These are phyloP conservation scores for Penicillium cataractarum DNA, from an alignment of 495 filamentous ascomycete species.

Conservation along the genomic window DNA sequence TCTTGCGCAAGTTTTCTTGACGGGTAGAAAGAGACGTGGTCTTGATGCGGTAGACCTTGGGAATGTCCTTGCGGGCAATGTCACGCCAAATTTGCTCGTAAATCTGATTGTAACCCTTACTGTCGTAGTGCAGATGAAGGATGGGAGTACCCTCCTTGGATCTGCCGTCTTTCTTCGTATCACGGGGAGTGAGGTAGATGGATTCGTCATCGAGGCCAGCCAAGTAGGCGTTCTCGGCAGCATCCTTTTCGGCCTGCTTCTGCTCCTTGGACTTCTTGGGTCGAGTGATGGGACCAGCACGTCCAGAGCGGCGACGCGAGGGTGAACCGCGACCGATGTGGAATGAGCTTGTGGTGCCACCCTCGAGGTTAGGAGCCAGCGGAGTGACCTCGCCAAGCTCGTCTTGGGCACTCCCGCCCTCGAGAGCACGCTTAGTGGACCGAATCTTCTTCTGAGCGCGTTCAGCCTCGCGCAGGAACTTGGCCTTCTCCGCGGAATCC, in stretches of 20 bases:
- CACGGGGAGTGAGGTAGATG: constrained; percentile 64
- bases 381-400: constrained; percentile 76
- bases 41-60: constrained; percentile 86
- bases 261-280: constrained; percentile 93
- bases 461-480: constrained; percentile 77
- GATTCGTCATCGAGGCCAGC: constrained; percentile 80
- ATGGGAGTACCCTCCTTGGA: constrained; percentile 66
- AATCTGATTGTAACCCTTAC: constrained; percentile 93
- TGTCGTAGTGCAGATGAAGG: constrained; percentile 64
- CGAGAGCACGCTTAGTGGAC: constrained; percentile 77
- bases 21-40: constrained; percentile 79
- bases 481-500: constrained; percentile 77
- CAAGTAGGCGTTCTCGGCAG: constrained; percentile 84
- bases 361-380: constrained; percentile 80
- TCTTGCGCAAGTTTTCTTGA: constrained; percentile 93
- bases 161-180: constrained; percentile 59
- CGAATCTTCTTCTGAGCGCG: constrained; percentile 86
- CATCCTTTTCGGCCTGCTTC: constrained; percentile 93
- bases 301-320: constrained; percentile 66
- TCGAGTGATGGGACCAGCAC: constrained; percentile 62
- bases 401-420: constrained; percentile 80
- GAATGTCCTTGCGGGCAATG: constrained; percentile 89
- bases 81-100: constrained; percentile 99
- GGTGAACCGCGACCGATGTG: constrained; percentile 65
- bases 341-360: constrained; percentile 87